phyloP scores from a whole-genome alignment of 495 filamentous ascomycete species.

The Hapsidospora chrysogenum region DNA sequence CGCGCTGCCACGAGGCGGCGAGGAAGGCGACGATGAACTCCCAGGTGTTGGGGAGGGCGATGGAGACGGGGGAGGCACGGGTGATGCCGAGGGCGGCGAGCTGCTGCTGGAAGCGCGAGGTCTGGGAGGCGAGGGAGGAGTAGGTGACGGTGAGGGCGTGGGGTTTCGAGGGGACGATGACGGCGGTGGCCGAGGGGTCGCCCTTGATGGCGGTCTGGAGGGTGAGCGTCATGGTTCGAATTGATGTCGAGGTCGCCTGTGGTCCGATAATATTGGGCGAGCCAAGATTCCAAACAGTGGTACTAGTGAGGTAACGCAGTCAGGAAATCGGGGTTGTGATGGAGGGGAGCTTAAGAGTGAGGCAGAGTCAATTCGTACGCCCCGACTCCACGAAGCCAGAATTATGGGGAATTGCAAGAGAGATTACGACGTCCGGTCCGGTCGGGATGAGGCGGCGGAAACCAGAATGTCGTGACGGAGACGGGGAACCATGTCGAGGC shows the following conservation, averaged over 20 bases:
- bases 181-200: slow-evolving; percentile 25
- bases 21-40: slow-evolving; percentile 74
- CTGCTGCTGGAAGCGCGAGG: slow-evolving; percentile 49
- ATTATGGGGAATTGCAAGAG: too few species aligned
- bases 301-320: background rate
- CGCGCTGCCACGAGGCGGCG: slow-evolving; percentile 58
- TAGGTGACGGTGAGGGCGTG: slow-evolving; percentile 45
- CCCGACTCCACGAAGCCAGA: too few species aligned
- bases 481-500: too few species aligned
- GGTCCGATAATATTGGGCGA: too few species aligned
- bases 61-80: slow-evolving; percentile 49
- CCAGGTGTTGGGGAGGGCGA: slow-evolving; percentile 61
- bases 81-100: slow-evolving; percentile 53
- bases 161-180: slow-evolving; percentile 50
- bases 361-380: too few species aligned
- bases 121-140: slow-evolving; percentile 39
- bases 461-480: too few species aligned
- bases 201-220: slow-evolving; percentile 27
- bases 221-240: slow-evolving; percentile 9
- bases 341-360: too few species aligned
- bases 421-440: too few species aligned
- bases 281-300: too few species aligned
- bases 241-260: too few species aligned
- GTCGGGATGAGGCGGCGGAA: too few species aligned
- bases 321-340: background rate